A percentile compares a stretch with the other conserved stretches of the same genome.
Conservation (phyloP, 495 filamentous ascomycete species). For the Aspergillus kassunensis region DNA sequence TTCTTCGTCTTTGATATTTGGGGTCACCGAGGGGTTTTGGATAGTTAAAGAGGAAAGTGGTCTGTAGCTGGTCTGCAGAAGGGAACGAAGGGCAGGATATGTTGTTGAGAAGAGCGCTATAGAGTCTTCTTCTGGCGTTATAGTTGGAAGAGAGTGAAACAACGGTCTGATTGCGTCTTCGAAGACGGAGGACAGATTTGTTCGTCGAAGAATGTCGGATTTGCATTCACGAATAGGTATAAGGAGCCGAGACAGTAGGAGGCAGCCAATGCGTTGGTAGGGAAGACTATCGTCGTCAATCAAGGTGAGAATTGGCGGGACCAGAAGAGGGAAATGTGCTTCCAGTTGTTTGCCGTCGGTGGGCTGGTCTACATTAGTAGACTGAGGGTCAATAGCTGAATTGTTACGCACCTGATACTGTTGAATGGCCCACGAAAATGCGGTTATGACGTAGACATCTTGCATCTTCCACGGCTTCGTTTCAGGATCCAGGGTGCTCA, state of each 20-base stretch:
- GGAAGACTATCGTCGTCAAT: slow-evolving; percentile 62
- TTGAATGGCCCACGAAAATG: slow-evolving; percentile 62
- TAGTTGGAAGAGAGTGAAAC: slow-evolving; percentile 67
- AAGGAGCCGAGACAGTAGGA: slow-evolving; percentile 58
- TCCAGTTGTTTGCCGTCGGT: slow-evolving; percentile 33
- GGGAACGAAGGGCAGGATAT: slow-evolving; percentile 60
- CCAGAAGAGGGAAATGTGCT: slow-evolving; percentile 68
- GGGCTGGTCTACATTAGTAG: slow-evolving; percentile 14
- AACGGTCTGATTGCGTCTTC: slow-evolving; percentile 71
- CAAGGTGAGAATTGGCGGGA: slow-evolving; percentile 79
- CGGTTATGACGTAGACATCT: slow-evolving; percentile 55
- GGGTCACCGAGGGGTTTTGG: slow-evolving; percentile 13
- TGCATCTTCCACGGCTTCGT: slow-evolving; percentile 72
- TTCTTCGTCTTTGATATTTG: slow-evolving; percentile 13
- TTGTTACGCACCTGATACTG: slow-evolving; percentile 35
- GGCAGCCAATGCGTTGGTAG: slow-evolving; percentile 58
- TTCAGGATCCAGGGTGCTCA: slow-evolving; percentile 43
- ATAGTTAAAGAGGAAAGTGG: slow-evolving; percentile 2
- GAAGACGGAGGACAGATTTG: slow-evolving; percentile 76
- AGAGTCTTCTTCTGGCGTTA: slow-evolving; percentile 72
- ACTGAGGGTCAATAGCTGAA: too few species aligned
- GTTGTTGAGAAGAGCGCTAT: slow-evolving; percentile 59
- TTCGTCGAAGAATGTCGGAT: slow-evolving; percentile 56
- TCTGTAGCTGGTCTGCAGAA: slow-evolving; percentile 46
- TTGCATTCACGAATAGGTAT: slow-evolving; percentile 46